Evolutionary conservation across 257 asterid genomes (phyloP).

Genomic region (Phtheirospermum japonicum): DNA sequence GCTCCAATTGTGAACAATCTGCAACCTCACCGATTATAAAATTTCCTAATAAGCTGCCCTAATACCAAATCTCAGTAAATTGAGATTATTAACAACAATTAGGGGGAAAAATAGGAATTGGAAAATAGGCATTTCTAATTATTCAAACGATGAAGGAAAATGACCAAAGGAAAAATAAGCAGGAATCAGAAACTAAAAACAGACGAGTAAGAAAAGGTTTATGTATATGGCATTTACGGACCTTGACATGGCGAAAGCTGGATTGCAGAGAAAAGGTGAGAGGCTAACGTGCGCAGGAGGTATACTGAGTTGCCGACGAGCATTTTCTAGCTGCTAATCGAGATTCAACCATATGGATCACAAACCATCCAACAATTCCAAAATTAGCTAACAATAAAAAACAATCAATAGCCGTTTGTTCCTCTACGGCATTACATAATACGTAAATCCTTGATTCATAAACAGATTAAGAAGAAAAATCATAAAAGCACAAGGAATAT

Average conservation of each 20-base stretch:
- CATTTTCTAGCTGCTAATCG: slow-evolving; percentile 32
- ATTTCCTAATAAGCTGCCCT: background rate
- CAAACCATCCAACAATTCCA: slow-evolving; percentile 25
- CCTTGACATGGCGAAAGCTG: slow-evolving; percentile 48
- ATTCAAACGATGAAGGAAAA: background rate
- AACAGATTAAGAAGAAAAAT: background rate
- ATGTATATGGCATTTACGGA: slow-evolving; percentile 16
- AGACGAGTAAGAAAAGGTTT: background rate
- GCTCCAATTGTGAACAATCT: slow-evolving; percentile 52
- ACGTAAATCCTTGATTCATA: background rate
- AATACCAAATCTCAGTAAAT: slow-evolving; percentile 4
- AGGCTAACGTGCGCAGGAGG: slow-evolving; percentile 27
- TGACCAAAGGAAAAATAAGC: background rate
- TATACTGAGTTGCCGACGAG: slow-evolving; percentile 31
- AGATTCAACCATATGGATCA: slow-evolving; percentile 35
- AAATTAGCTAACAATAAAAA: slow-evolving; percentile 15
- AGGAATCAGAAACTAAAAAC: slow-evolving; percentile 3
- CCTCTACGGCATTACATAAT: slow-evolving; percentile 7
- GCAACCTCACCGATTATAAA: slow-evolving; percentile 19
- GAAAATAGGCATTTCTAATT: background rate
- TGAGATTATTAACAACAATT: background rate
- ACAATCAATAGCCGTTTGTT: slow-evolving; percentile 10
- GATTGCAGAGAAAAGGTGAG: slow-evolving; percentile 9
- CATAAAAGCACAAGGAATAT: background rate
- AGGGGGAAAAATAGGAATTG: background rate